phyloP scores from a whole-genome alignment of 1,139 yeast species.

The Suhomyces anneliseae region DNA sequence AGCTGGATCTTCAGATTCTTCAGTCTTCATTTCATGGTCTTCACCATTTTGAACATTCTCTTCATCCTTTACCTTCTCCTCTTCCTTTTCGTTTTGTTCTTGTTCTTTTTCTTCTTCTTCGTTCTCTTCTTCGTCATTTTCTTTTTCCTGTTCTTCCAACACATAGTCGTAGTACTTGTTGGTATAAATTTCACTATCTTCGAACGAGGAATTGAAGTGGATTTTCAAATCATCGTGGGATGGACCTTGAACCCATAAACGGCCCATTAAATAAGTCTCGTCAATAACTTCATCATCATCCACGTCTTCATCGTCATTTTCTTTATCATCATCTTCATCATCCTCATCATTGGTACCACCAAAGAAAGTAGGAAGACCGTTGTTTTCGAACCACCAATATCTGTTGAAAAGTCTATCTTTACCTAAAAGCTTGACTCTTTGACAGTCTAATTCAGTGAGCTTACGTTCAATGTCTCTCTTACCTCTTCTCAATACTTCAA shows the following conservation, averaged over 20 bases:
- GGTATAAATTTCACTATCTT: slow-evolving; percentile 18
- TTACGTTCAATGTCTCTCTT: slow-evolving; percentile 56
- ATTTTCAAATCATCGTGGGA: slow-evolving; percentile 56
- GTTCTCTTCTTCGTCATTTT: slow-evolving; percentile 1
- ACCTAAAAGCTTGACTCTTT: slow-evolving; percentile 76
- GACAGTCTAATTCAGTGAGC: slow-evolving; percentile 69
- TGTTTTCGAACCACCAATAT: slow-evolving; percentile 94
- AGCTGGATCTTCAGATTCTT: neutral
- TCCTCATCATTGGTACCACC: slow-evolving; percentile 41
- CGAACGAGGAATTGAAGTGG: slow-evolving; percentile 39
- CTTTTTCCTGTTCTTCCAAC: slow-evolving; percentile 9
- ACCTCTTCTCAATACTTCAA: slow-evolving; percentile 46
- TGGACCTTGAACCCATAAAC: slow-evolving; percentile 95
- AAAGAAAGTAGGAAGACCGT: slow-evolving; percentile 69
- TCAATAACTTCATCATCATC: slow-evolving; percentile 42
- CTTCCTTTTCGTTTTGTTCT: too few species aligned
- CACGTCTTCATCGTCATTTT: slow-evolving; percentile 34
- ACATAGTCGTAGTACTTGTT: slow-evolving; percentile 13
- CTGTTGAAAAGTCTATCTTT: slow-evolving; percentile 80
- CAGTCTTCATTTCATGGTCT: neutral
- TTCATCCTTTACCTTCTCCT: neutral
- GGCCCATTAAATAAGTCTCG: slow-evolving; percentile 79
- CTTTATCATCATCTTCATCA: slow-evolving; percentile 38
- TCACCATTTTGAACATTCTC: neutral
- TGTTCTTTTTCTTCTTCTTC: neutral